Percentiles rank a stretch among this genome's conserved stretches.
Conservation (phyloP, 2,329 filamentous ascomycete genomes). For the Aspergillus novofumigatus region DNA sequence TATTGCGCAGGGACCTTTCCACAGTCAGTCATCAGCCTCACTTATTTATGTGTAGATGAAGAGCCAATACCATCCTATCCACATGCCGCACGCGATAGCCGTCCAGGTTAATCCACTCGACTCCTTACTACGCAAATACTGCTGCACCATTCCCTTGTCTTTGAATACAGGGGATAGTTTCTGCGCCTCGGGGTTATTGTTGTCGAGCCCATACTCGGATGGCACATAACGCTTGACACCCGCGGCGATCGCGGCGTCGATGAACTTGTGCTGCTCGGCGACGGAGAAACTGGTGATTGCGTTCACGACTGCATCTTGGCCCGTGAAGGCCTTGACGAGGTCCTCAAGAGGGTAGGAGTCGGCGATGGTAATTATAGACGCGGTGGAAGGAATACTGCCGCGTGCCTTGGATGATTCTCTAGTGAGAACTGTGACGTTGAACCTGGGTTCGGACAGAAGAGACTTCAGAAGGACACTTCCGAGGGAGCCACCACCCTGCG, state of each 20-base stretch:
- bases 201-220: conserved; percentile 12
- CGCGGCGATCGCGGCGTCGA: conserved; percentile 11
- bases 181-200: conserved; percentile 4
- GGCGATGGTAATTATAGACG: too few relatives aligned
- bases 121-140: conserved; percentile 11
- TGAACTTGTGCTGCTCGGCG: conserved; percentile 10
- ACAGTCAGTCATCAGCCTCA: not conserved
- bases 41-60: too few relatives aligned
- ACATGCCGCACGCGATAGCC: conserved; percentile 13
- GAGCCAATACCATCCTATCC: conserved; percentile 14
- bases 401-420: too few relatives aligned
- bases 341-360: too few relatives aligned
- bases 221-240: conserved; percentile 10
- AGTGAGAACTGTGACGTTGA: too few relatives aligned
- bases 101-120: conserved; percentile 12
- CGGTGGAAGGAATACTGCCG: too few relatives aligned
- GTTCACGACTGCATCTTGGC: conserved; percentile 14
- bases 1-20: conserved; percentile 5
- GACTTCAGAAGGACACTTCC: too few relatives aligned
- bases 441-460: too few relatives aligned
- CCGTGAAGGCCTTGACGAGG: conserved; percentile 16
- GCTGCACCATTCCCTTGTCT: conserved; percentile 8
- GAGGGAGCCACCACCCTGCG: too few relatives aligned
- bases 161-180: conserved; percentile 6
- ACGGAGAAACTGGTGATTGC: conserved; percentile 10